Evolutionary conservation across 306 rosid species (phyloP).

Genomic region (Trifolium pratense): DNA sequence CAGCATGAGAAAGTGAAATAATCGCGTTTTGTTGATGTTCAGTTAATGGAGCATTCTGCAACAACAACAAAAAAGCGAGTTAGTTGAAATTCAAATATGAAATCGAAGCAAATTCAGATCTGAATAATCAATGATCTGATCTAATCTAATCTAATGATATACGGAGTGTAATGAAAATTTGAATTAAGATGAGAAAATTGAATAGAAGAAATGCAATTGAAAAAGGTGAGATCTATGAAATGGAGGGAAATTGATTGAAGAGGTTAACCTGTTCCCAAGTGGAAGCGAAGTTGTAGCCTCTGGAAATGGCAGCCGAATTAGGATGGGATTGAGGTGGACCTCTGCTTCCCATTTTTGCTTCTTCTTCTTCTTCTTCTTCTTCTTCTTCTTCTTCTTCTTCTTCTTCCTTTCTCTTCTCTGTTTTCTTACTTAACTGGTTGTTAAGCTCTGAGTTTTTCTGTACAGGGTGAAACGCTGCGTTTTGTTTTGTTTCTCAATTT

Average conservation of each 20-base stretch:
- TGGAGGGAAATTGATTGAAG: background rate
- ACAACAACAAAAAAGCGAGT: background rate
- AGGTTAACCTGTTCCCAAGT: slow-evolving; percentile 82
- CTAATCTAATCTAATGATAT: background rate
- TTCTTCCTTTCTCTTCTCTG: slow-evolving; percentile 3
- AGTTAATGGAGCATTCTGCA: slow-evolving; percentile 82
- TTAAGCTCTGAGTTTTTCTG: background rate
- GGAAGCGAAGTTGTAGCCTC: slow-evolving; percentile 89
- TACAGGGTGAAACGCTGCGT: slow-evolving; percentile 41
- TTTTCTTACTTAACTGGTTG: slow-evolving; percentile 23
- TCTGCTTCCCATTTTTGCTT: slow-evolving; percentile 54
- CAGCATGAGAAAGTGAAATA: slow-evolving; percentile 67
- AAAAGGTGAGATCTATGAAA: slow-evolving; percentile 42
- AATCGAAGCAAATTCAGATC: slow-evolving; percentile 47
- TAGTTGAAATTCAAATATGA: background rate
- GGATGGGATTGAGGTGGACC: slow-evolving; percentile 58
- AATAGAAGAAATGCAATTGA: background rate
- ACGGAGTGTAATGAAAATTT: too few relatives aligned
- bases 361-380: background rate
- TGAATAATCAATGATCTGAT: slow-evolving; percentile 28
- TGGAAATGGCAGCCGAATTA: slow-evolving; percentile 84
- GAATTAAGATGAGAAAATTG: background rate
- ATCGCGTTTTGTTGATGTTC: slow-evolving; percentile 82
- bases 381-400: slow-evolving; percentile 5
- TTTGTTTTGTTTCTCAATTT: background rate